Evolutionary conservation across 176 grass and related monocot genomes (phyloP).

Genomic region (Zizania latifolia): DNA sequence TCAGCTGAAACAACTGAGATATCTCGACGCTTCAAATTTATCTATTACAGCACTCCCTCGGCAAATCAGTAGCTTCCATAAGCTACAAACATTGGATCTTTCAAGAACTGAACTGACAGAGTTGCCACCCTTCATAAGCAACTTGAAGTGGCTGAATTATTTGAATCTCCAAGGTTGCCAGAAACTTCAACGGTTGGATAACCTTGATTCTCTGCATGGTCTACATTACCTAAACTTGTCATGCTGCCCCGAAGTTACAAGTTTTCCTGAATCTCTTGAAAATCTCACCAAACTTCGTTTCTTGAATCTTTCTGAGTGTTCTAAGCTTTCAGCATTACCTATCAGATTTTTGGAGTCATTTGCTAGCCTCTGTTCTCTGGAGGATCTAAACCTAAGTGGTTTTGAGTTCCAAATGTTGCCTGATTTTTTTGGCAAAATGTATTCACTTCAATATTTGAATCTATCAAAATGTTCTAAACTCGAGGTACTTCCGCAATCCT

Average conservation of each 20-base stretch:
- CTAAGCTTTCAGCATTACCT: conserved; percentile 34
- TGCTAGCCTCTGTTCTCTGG: conserved; percentile 34
- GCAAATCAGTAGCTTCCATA: conserved; percentile 34
- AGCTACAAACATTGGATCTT: conserved; percentile 48
- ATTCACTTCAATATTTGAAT: conserved; percentile 41
- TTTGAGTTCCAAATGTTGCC: conserved; percentile 36
- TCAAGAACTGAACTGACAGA: conserved; percentile 41
- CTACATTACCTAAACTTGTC: conserved; percentile 38
- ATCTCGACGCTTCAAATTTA: conserved; percentile 50
- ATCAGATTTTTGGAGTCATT: conserved; percentile 37
- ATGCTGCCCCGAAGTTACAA: conserved; percentile 35
- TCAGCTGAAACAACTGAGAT: conserved; percentile 54
- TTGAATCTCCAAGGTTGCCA: conserved; percentile 58
- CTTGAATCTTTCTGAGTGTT: conserved; percentile 28
- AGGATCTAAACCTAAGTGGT: conserved; percentile 43
- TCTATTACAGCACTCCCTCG: conserved; percentile 26
- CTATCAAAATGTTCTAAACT: conserved; percentile 49
- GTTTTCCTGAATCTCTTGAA: conserved; percentile 29
- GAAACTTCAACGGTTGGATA: conserved; percentile 38
- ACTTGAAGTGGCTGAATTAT: conserved; percentile 41
- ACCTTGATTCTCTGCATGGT: conserved; percentile 25
- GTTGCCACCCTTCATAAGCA: conserved; percentile 35
- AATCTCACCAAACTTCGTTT: conserved; percentile 33
- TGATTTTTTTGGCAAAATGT: conserved; percentile 35
- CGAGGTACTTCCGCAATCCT: conserved; percentile 27